Conservation (phyloP, 2,329 filamentous ascomycete genomes). For the Venturia asperata region DNA sequence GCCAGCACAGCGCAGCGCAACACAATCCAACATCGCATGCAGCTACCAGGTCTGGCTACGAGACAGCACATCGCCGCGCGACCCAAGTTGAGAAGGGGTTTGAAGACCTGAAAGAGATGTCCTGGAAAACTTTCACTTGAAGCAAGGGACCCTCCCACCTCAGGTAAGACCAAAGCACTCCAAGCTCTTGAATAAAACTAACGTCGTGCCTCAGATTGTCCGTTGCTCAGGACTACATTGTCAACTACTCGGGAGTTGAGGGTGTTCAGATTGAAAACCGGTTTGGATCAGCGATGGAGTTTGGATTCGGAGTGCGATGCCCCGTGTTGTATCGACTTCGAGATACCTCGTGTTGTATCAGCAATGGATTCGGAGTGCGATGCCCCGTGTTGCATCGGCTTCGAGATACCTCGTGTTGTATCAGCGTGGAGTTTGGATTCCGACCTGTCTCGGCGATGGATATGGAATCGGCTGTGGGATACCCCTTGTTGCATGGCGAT, state of each 20-base stretch:
- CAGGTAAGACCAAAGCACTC: background rate
- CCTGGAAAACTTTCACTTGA: background rate
- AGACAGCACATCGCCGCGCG: no score
- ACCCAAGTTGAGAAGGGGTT: no score
- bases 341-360: background rate
- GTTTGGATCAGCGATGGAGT: no score
- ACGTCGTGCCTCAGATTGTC: no score
- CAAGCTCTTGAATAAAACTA: background rate
- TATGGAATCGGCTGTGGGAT: background rate
- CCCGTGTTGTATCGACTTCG: background rate
- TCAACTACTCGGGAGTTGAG: no score
- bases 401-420: background rate
- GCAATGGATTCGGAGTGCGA: background rate
- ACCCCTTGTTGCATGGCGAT: no score
- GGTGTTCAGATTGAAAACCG: no score
- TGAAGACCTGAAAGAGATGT: background rate
- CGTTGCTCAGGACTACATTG: no score
- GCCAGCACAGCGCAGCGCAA: no score
- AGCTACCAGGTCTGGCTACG: no score
- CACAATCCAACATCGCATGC: no score
- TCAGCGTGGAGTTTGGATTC: background rate
- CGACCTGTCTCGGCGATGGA: background rate
- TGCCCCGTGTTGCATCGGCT: background rate
- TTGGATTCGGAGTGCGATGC: background rate
- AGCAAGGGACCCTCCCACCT: background rate